Conservation (phyloP, 1,139 yeast species). For the Magnusiomyces suaveolens region DNA sequence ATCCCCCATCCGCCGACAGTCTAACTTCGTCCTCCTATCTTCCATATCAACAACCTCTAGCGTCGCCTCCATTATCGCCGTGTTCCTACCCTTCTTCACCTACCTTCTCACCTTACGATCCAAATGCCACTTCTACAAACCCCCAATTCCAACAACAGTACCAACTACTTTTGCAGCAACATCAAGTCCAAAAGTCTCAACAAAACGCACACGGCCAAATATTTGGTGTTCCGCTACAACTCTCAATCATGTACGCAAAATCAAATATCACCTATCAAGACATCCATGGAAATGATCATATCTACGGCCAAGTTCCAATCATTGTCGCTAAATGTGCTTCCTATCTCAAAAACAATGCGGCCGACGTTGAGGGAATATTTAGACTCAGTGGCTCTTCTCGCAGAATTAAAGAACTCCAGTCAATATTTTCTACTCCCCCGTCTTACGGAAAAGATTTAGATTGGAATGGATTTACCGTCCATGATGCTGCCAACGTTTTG, state of each 20-base stretch:
- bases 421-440: slow-evolving; percentile 76
- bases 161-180: background rate
- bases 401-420: slow-evolving; percentile 77
- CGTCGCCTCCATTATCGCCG: background rate
- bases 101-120: background rate
- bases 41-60: background rate
- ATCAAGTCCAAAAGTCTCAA: background rate
- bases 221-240: slow-evolving; percentile 75
- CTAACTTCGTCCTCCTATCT: background rate
- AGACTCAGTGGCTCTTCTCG: slow-evolving; percentile 89
- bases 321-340: slow-evolving; percentile 96
- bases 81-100: background rate
- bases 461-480: slow-evolving; percentile 93
- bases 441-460: slow-evolving; percentile 68
- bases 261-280: slow-evolving; percentile 59
- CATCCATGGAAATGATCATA: slow-evolving; percentile 44
- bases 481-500: slow-evolving; percentile 88
- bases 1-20: slow-evolving; percentile 14
- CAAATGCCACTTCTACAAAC: slow-evolving; percentile 2
- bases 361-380: slow-evolving; percentile 77
- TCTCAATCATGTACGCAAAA: slow-evolving; percentile 63
- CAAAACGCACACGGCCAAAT: slow-evolving; percentile 33
- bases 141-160: slow-evolving; percentile 24
- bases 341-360: slow-evolving; percentile 57
- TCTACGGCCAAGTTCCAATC: slow-evolving; percentile 72